Base-by-base conservation (phyloP, 106 monocot species). In the Dendrobium chrysotoxum region DNA sequence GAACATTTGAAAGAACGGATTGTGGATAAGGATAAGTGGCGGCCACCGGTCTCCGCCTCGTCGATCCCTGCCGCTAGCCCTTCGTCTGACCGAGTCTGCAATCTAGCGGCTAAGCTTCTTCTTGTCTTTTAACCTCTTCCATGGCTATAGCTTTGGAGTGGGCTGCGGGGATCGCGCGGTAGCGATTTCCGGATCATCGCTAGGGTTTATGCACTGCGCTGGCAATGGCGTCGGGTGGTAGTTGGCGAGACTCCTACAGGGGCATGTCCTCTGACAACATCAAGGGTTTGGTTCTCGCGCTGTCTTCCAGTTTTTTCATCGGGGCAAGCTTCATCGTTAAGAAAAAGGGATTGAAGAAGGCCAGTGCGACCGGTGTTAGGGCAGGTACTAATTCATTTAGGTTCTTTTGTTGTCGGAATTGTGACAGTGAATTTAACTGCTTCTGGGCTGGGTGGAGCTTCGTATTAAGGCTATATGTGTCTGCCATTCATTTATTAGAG, bases 311-410 rank as follows among this genome's bases (percentile, higher is more conserved):
- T 65, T 39, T 84, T 7, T 93, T 93, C 81, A 91, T 93, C 64
- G 93, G 93, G 0, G 85, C 87, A 25, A 93, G 93, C 81, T 93
- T 93, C 80, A 93, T 93, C 70, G 74, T 93, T 30, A 93, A 93
- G 87, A 93, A 93, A 84, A 89, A 91, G 84, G 93, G 93, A 39
- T 79, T 87, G 21, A 87, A 87, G 82, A 87, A 84, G 79, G 87
- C 87, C 31, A 84, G 87, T 26, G 87, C 87, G 7, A 84, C 87
- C 25, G 87, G 87, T 15, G 81, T 87, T 53, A 57, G 87, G 66
- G 87, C 87, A 81, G 87, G 87, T 87, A 70, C 58, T n/a, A 17
- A 16, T 35, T 7, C 38, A 20, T 23, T 31, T 70, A 30, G 70
- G 12, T 31, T 70, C 31, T 70, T 50, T 50, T 50, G 50, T 13